Evolutionary conservation across 305 asterid species (phyloP).

Genomic region (Andrographis paniculata): DNA sequence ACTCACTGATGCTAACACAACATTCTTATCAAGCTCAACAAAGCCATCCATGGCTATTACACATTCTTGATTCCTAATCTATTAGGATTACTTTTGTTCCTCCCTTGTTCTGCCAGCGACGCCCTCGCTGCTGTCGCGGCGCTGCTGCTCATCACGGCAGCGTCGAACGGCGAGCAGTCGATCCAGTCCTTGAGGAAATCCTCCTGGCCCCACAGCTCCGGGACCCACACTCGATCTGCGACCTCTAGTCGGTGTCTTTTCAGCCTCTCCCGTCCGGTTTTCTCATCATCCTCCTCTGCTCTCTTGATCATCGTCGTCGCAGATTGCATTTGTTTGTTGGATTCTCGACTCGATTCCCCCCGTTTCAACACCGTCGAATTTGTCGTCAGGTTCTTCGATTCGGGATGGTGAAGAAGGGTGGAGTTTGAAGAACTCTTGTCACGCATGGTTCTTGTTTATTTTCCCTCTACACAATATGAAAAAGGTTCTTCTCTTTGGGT

Average conservation of each 20-base stretch:
- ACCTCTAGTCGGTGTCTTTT: constrained; percentile 57
- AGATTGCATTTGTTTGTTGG: neutral
- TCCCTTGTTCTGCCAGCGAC: constrained; percentile 43
- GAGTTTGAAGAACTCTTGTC: neutral
- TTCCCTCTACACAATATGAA: too few relatives aligned
- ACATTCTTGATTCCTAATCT: constrained; percentile 21
- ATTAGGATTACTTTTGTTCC: constrained; percentile 16
- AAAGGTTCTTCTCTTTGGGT: too few relatives aligned
- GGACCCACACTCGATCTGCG: constrained; percentile 60
- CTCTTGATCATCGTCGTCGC: constrained; percentile 1
- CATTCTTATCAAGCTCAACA: too few relatives aligned
- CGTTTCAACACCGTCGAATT: neutral
- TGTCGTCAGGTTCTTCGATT: neutral
- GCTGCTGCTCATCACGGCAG: constrained; percentile 26
- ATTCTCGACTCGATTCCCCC: neutral
- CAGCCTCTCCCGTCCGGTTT: constrained; percentile 44
- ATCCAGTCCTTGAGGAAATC: constrained; percentile 51
- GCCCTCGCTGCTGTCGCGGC: constrained; percentile 57
- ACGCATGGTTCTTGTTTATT: too few relatives aligned
- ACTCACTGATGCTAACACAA: too few relatives aligned
- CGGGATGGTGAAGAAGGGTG: neutral
- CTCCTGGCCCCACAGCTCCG: constrained; percentile 68
- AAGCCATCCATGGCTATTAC: constrained; percentile 11
- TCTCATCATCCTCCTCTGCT: constrained; percentile 16
- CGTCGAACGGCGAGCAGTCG: constrained; percentile 48